phyloP scores from a whole-genome alignment of 2,329 filamentous ascomycete genomes.

The Phyllosticta citriasiana region DNA sequence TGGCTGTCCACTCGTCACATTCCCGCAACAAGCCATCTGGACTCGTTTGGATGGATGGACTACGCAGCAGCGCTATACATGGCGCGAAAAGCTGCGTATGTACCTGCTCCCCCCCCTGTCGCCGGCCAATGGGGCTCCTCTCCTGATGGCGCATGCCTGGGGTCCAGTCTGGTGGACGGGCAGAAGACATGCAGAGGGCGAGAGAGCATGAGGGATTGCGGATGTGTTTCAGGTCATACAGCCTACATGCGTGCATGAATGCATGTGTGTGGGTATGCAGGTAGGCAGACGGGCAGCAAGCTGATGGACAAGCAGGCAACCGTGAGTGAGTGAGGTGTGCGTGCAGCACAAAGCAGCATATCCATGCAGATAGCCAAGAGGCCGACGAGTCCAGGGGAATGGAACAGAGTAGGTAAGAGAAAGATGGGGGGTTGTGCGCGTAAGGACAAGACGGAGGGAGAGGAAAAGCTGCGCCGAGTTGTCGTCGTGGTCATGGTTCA shows the following conservation, averaged over 20 bases:
- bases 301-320: too few species aligned
- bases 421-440: not conserved
- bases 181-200: not conserved
- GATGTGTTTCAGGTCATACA: not conserved
- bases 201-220: not conserved
- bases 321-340: not conserved
- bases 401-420: not conserved
- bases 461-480: not conserved
- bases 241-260: not conserved
- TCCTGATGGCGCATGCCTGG: not conserved
- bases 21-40: too few species aligned
- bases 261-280: not conserved
- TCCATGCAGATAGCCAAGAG: not conserved
- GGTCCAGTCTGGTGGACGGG: not conserved
- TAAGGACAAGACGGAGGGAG: not conserved
- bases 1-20: not conserved
- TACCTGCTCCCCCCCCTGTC: too few species aligned
- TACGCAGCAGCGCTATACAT: not conserved
- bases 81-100: too few species aligned
- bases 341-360: not conserved
- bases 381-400: not conserved
- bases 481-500: not conserved
- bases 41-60: not conserved
- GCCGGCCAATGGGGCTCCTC: not conserved
- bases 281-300: not conserved